A percentile compares a stretch with the other conserved stretches of the same genome.
These are phyloP conservation scores for Uromyces viciae-fabae DNA, from an alignment of 1,284 basidiomycete species.

Conservation along the genomic window DNA sequence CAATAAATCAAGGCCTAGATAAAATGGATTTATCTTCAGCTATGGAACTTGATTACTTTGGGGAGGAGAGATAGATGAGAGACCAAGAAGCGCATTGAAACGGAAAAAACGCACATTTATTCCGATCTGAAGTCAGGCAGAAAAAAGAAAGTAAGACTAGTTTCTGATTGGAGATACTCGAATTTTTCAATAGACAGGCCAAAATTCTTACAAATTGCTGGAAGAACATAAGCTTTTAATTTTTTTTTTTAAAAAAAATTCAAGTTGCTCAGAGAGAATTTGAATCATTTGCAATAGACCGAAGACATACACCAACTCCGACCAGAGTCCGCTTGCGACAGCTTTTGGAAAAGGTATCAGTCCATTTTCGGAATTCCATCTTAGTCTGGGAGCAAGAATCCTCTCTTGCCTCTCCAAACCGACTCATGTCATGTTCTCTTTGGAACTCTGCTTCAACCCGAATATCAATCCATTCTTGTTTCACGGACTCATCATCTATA, in stretches of 20 bases:
- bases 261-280: not conserved
- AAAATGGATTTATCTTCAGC: not conserved
- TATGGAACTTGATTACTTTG: not conserved
- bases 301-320: slow-evolving; percentile 50
- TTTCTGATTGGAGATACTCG: not conserved
- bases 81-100: too few species aligned
- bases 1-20: slow-evolving; percentile 42
- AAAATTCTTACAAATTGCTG: slow-evolving; percentile 45
- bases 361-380: slow-evolving; percentile 37
- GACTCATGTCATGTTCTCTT: slow-evolving; percentile 9
- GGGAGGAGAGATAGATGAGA: not conserved
- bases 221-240: slow-evolving; percentile 49
- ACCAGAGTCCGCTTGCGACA: slow-evolving; percentile 44
- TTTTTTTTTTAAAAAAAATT: not conserved
- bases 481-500: slow-evolving; percentile 43
- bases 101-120: not conserved
- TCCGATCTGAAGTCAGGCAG: not conserved
- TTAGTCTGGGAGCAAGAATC: not conserved
- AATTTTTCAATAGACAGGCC: not conserved
- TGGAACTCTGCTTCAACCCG: slow-evolving; percentile 45
- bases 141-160: not conserved
- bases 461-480: slow-evolving; percentile 48
- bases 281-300: too few species aligned
- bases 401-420: slow-evolving; percentile 16
- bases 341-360: slow-evolving; percentile 41